Percentiles rank a stretch among this genome's conserved stretches.
phyloP scores from a whole-genome alignment of 2,329 filamentous ascomycete species.

The Phialophora expanda region DNA sequence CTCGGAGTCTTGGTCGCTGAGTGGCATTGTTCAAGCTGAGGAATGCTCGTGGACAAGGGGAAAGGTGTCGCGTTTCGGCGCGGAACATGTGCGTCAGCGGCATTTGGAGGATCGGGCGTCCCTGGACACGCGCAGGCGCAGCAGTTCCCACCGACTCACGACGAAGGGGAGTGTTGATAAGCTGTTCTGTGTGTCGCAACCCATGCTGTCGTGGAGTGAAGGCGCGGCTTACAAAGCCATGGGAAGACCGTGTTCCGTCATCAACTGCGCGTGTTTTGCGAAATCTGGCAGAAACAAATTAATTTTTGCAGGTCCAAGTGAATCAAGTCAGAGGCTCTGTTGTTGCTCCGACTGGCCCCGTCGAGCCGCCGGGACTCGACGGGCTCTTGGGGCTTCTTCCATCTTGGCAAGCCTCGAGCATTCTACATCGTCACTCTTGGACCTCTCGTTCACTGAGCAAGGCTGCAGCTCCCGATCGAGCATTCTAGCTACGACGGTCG shows the following conservation, averaged over 20 bases:
- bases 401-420: not conserved
- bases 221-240: not conserved
- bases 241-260: not conserved
- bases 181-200: constrained; percentile 13
- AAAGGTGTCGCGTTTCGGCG: constrained; percentile 36
- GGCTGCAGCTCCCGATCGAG: not conserved
- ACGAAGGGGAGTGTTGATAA: not conserved
- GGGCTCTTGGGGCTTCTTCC: not conserved
- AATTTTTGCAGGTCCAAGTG: constrained; percentile 2
- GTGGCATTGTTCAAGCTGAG: constrained; percentile 14
- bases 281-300: not conserved
- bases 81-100: constrained; percentile 37
- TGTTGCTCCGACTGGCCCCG: not conserved
- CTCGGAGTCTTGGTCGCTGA: constrained; percentile 20
- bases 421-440: not conserved
- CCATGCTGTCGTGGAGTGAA: constrained; percentile 20
- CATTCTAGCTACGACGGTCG: not conserved
- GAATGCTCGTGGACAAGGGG: constrained; percentile 24
- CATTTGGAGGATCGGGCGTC: constrained; percentile 28
- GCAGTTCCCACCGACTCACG: not conserved
- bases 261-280: constrained; percentile 12
- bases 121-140: not conserved
- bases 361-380: not conserved
- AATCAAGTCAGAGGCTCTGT: constrained; percentile 1
- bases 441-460: not conserved